Percentiles rank a stretch among this genome's conserved stretches.
Conservation (phyloP, 371 early-diverging fungal species). For the Mortierella sp. region DNA sequence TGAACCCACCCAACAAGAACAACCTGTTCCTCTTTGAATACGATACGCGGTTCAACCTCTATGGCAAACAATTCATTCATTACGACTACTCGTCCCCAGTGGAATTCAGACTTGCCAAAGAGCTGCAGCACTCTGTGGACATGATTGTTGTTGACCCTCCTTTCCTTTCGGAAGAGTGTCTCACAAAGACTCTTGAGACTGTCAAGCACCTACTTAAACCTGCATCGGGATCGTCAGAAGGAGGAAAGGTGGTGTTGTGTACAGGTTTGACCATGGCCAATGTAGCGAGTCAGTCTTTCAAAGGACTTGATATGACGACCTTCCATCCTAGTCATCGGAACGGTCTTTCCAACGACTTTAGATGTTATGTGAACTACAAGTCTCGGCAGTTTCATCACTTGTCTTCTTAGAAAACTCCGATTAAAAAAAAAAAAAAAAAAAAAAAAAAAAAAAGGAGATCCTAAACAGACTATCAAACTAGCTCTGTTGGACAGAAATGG, state of each 20-base stretch:
- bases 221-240: constrained; percentile 8
- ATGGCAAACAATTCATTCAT: constrained; percentile 64
- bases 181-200: constrained; percentile 67
- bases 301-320: constrained; percentile 43
- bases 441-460: background rate
- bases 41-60: constrained; percentile 72
- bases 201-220: constrained; percentile 58
- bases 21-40: constrained; percentile 67
- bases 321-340: constrained; percentile 68
- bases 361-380: constrained; percentile 70
- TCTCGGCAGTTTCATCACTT: constrained; percentile 45
- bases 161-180: constrained; percentile 77
- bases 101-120: constrained; percentile 54
- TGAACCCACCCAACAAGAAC: constrained; percentile 35
- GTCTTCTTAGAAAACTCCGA: constrained; percentile 18
- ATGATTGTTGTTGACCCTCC: constrained; percentile 78
- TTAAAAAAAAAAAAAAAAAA: background rate
- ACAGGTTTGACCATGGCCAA: constrained; percentile 62
- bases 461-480: background rate
- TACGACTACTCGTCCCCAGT: constrained; percentile 73
- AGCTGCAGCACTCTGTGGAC: constrained; percentile 61
- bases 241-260: constrained; percentile 65
- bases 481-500: background rate
- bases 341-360: constrained; percentile 77
- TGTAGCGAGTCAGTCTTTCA: constrained; percentile 13